Percentiles rank a stretch among this genome's conserved stretches.
These are phyloP conservation scores for Dryadomyces quercivorus DNA, from an alignment of 2,329 filamentous ascomycete species.

Conservation along the genomic window DNA sequence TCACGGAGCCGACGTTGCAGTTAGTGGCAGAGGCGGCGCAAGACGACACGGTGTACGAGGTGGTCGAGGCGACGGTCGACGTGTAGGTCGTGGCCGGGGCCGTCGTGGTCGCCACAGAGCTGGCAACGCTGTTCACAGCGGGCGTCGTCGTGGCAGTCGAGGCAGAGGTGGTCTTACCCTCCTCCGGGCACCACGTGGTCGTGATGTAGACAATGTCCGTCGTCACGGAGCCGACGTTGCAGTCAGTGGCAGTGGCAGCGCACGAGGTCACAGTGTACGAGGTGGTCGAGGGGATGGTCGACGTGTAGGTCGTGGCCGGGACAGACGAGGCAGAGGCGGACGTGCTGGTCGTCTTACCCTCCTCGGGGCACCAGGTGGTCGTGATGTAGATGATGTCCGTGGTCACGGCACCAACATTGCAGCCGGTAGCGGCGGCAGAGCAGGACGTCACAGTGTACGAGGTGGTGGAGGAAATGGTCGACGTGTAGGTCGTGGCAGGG, in stretches of 20 bases:
- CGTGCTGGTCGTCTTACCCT: background rate
- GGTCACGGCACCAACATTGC: conserved; percentile 13
- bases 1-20: conserved; percentile 14
- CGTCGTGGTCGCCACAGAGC: background rate
- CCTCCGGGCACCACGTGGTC: conserved; percentile 30
- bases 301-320: conserved; percentile 4
- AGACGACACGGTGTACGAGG: conserved; percentile 15
- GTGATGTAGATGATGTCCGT: conserved; percentile 16
- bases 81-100: conserved; percentile 3
- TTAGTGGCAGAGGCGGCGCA: conserved; percentile 15
- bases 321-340: background rate
- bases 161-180: background rate
- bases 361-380: conserved; percentile 30
- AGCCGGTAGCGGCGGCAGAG: conserved; percentile 14
- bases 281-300: conserved; percentile 14
- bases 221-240: conserved; percentile 13
- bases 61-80: conserved; percentile 14
- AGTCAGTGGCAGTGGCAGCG: conserved; percentile 14
- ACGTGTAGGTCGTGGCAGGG: conserved; percentile 4
- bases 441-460: conserved; percentile 17
- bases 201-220: conserved; percentile 17
- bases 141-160: background rate
- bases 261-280: conserved; percentile 17
- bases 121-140: background rate
- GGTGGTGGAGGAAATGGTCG: conserved; percentile 14